Evolutionary conservation across 768 basidiomycete genomes (phyloP), one percentile per base, ranked within the genome.

Genomic region (Boletus tomentosulus): DNA sequence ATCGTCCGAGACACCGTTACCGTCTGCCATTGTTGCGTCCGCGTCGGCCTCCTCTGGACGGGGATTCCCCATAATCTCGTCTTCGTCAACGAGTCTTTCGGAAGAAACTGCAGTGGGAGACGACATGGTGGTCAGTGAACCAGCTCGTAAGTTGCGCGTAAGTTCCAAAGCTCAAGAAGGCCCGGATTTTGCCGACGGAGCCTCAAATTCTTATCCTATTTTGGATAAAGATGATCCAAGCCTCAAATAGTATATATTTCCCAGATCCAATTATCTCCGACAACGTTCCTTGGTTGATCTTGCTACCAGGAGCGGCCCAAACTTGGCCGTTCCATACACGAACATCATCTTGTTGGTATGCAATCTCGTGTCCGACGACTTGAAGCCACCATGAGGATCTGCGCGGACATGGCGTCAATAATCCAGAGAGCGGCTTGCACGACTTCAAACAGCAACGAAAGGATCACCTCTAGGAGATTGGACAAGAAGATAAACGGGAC

Each of bases 21-120:
- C 76, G 38, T 77, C 76, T 71, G 79, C 80, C 62, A 69, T 69
- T 42, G 76, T 68, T 48, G 76, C 77, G 65, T 84, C 84, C 37
- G 76, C 82, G 50, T 81, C 83, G 34, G 78, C 82, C 50, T 81
- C 84, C 50, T 75, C 84, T 24, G 65, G 68, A 30, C 65, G 69
- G 0, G 59, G 76, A 28, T 78, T 74, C 4, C 74, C 79, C 87
- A 89, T 88, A 24, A 78, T 76, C 58, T 85, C 83, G 63, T 88
- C 84, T 50, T 75, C 74, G 37, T 74, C 73, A 44, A 66, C 62
- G 34, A 59, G 59, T 41, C 62, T 66, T 46, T 61, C 66, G 48
- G 64, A 66, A 54, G 66, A 67, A 44, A 75, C 76, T 48, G 69
- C 70, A 55, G 66, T 66, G 38, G 78, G 77, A 52, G 84, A 84